Evolutionary conservation across 1,284 basidiomycete species (phyloP), one percentile per base, ranked within the genome.

Genomic region (Ceratobasidium sp.): DNA sequence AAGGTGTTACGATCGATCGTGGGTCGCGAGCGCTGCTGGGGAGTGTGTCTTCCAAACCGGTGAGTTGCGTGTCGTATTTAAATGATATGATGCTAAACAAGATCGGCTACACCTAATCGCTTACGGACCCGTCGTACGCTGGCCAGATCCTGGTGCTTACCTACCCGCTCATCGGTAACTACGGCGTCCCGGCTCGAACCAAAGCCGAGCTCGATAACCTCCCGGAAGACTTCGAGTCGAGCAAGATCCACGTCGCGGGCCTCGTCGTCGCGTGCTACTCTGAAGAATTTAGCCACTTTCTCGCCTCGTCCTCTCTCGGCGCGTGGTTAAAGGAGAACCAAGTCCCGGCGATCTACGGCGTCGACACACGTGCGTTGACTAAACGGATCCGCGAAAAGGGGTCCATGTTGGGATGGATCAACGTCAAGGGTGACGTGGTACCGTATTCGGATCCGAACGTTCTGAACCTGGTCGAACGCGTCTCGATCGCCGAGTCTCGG

Each of bases 41-140:
- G 98, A 99, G 90, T 99, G 97, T 85, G 98, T 99, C 84, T 99
- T 99, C 88, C 97, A 99, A 88, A 99, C 98, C 75, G 97, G 97
- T 98, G 83, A 86, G 93, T 26, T 7, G 23, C 3, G 59, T 38
- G n/a, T n/a, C n/a, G n/a, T n/a, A n/a, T n/a, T n/a, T n/a, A n/a
- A n/a, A n/a, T n/a, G n/a, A n/a, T n/a, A n/a, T n/a, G n/a, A n/a
- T n/a, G 13, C 44, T 46, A 46, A 13, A 13, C 44, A 46, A 6
- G 44, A 46, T 13, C 7, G 44, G 44, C 5, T 46, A 46, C 44
- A 46, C 44, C 44, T 5, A 46, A 46, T 46, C 13, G 13, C 44
- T 46, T 46, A 46, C 44, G 44, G 44, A 13, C 44, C 44, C 44
- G 13, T 46, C 13, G 7, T 46, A 46, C 44, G 44, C 44, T 5